Base-by-base conservation (phyloP, 306 rosid species). In the Ochetophila trinervis region DNA sequence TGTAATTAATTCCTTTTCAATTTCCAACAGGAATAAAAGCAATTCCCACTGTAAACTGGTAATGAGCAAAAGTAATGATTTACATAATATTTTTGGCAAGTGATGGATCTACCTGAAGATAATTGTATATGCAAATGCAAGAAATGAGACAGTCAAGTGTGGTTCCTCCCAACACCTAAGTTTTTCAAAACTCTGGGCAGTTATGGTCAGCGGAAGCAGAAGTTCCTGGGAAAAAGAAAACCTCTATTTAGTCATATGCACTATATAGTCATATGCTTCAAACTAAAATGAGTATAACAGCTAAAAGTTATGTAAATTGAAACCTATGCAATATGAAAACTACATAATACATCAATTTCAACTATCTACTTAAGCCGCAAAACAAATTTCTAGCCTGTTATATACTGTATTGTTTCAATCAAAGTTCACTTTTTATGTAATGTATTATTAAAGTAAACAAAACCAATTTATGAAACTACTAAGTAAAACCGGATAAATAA, bases 131-230 rank as follows among this genome's bases (percentile, higher is more conserved):
- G 86, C 35, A 64, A 84, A 59, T 13, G 79, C 86, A 72, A 90
- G 94, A 83, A 90, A 93, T 24, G 91, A 84, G 21, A 79, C 61
- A 40, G 99, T 90, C 91, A 87, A 50, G 71, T 69, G 82, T 65
- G 99, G 99, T 77, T 86, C 90, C 65, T 93, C 97, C 99, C 99
- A 93, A 60, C 63, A 82, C 78, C 99, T 78, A 61, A 93, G 94
- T 75, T 87, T 86, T 55, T 90, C 87, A 21, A 93, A 74, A 68
- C 76, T 84, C 75, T 66, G 82, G 34, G 67, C 79, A 63, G 76
- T 73, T 67, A 83, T 55, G 64, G 85, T 57, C 65, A 93, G 64
- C 60, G 98, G 98, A 70, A 84, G 60, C 67, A 90, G 9, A 50
- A 93, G 90, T 82, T 93, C 99, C 99, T 93, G 96, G 80, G 78